These are phyloP conservation scores for Neopestalotiopsis sp. DNA, from an alignment of 2,329 filamentous ascomycete genomes.

Conservation along the genomic window DNA sequence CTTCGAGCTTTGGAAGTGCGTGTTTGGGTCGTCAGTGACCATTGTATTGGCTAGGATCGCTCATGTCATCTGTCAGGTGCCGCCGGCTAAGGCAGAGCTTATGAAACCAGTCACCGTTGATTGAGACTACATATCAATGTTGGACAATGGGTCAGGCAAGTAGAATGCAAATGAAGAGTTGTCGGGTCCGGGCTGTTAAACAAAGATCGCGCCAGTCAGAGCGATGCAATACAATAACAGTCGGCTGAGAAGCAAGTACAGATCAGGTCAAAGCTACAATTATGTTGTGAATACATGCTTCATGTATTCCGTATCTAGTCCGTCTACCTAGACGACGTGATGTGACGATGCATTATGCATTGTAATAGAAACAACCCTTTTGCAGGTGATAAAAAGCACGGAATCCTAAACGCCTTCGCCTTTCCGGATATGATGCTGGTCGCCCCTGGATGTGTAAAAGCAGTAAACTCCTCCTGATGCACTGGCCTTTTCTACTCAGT, in stretches of 20 bases:
- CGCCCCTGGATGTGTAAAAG: constrained; percentile 10
- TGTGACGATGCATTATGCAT: not conserved
- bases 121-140: too few species aligned
- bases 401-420: constrained; percentile 10
- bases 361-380: not conserved
- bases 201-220: too few species aligned
- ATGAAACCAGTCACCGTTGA: too few species aligned
- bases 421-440: constrained; percentile 12
- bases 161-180: too few species aligned
- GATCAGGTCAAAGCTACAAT: not conserved
- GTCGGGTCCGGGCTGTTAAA: too few species aligned
- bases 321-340: not conserved
- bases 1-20: not conserved
- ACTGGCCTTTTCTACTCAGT: not conserved
- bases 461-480: constrained; percentile 14
- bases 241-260: too few species aligned
- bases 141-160: too few species aligned
- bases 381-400: not conserved
- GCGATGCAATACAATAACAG: too few species aligned
- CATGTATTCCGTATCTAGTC: not conserved
- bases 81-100: too few species aligned
- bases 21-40: constrained; percentile 8
- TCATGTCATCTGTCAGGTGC: not conserved
- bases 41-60: not conserved
- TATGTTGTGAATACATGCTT: not conserved